Evolutionary conservation across 768 basidiomycete species (phyloP).

Genomic region (Termitomyces sp.): DNA sequence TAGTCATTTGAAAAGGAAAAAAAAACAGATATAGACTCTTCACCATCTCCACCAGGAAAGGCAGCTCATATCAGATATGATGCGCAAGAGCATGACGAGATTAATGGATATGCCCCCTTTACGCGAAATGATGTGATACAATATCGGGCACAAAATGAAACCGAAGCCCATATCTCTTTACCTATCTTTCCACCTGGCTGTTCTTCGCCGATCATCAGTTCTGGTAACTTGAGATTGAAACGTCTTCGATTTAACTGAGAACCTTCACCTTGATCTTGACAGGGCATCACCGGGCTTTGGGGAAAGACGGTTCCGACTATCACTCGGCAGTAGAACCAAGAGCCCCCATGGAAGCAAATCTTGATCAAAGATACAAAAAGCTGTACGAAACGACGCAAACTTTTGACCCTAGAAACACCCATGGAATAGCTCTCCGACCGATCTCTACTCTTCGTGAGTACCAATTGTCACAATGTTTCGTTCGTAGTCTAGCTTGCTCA

Average conservation of each 20-base stretch:
- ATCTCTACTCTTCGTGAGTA: constrained; percentile 68
- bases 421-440: constrained; percentile 53
- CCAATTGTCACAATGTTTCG: not conserved
- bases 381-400: not conserved
- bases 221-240: not conserved
- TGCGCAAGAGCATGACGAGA: constrained; percentile 1
- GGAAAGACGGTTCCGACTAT: not conserved
- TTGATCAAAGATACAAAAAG: not conserved
- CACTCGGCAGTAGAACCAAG: not conserved
- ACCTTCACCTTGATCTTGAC: not conserved
- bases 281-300: not conserved
- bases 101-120: constrained; percentile 12
- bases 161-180: not conserved
- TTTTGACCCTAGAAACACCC: constrained; percentile 27
- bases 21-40: constrained; percentile 12
- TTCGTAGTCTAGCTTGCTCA: not conserved
- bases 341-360: not conserved
- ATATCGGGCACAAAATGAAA: not conserved
- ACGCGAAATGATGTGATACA: not conserved
- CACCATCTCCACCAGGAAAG: constrained; percentile 13
- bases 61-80: not conserved
- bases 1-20: not conserved
- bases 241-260: not conserved
- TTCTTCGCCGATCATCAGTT: not conserved
- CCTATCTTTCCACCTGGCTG: not conserved